A percentile compares a stretch with the other conserved stretches of the same genome.
Conservation (phyloP, 306 rosid species). For the Neltuma alba region DNA sequence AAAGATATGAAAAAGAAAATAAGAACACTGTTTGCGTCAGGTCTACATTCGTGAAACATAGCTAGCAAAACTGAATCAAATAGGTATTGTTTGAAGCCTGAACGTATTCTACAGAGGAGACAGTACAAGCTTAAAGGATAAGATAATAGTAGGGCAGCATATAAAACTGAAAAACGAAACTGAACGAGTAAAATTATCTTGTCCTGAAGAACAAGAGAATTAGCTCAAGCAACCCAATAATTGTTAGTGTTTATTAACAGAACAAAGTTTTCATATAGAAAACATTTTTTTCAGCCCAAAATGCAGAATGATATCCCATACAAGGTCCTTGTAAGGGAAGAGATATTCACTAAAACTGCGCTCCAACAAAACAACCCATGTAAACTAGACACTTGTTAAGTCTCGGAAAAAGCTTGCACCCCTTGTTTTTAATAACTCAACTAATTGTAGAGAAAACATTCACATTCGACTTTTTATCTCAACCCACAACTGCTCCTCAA, state of each 20-base stretch:
- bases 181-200: neutral
- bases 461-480: neutral
- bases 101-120: neutral
- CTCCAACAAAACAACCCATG: neutral
- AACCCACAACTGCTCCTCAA: neutral
- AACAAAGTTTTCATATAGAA: neutral
- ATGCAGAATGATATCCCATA: neutral
- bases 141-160: neutral
- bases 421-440: neutral
- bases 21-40: neutral
- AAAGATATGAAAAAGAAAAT: neutral
- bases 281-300: neutral
- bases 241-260: neutral
- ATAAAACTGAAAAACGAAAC: neutral
- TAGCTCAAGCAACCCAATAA: neutral
- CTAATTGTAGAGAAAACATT: neutral
- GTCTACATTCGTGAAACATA: slow-evolving; percentile 11
- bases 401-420: neutral
- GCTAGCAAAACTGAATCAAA: slow-evolving; percentile 6
- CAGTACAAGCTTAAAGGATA: neutral
- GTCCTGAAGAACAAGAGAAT: neutral
- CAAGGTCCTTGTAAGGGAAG: neutral
- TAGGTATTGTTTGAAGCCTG: neutral
- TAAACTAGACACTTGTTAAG: neutral
- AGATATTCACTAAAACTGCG: neutral